Percentiles rank a stretch among this genome's conserved stretches.
Evolutionary conservation across 2,329 filamentous ascomycete genomes (phyloP).

Genomic region (Penicillium janthinellum): DNA sequence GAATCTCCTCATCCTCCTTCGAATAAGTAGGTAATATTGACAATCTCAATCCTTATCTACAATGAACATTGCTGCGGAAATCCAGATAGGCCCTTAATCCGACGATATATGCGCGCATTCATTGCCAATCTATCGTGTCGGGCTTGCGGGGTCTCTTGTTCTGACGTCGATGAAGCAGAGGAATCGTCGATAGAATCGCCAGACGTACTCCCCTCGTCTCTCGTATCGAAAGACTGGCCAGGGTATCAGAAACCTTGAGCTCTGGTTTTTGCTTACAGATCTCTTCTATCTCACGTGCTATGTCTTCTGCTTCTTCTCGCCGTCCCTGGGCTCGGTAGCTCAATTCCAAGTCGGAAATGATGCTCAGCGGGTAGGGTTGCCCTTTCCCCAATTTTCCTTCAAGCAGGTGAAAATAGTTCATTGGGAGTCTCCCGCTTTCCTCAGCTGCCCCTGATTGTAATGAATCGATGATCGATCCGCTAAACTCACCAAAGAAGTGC

Average conservation of each 20-base stretch:
- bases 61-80: no score
- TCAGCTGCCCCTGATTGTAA: background rate
- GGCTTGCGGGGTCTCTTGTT: no score
- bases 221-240: background rate
- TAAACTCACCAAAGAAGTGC: background rate
- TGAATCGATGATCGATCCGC: background rate
- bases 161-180: no score
- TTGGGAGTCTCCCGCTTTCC: background rate
- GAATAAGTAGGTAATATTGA: background rate
- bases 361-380: background rate
- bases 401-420: background rate
- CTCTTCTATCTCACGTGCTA: conserved; percentile 1
- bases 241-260: background rate
- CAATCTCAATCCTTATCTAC: background rate
- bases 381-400: background rate
- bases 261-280: background rate
- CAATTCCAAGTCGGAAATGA: background rate
- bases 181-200: background rate
- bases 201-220: background rate
- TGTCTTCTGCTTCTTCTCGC: background rate
- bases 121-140: no score
- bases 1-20: background rate
- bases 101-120: no score
- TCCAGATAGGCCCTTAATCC: no score
- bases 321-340: background rate